phyloP scores from a whole-genome alignment of 352 stramenopile species.

The Pythium plurisporium region DNA sequence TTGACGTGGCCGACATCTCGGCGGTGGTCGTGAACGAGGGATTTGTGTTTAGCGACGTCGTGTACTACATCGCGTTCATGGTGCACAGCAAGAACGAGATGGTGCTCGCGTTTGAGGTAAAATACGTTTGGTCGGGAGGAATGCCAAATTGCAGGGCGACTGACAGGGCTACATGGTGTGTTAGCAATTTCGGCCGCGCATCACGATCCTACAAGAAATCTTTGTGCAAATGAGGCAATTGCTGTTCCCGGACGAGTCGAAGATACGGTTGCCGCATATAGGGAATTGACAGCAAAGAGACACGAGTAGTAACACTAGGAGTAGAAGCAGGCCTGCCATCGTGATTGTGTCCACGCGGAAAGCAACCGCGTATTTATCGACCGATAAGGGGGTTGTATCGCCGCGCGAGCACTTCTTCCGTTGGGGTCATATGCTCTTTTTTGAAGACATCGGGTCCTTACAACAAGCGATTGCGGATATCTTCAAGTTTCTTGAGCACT shows the following conservation, averaged over 20 bases:
- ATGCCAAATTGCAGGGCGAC: neutral
- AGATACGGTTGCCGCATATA: slow-evolving; percentile 44
- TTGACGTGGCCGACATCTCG: slow-evolving; percentile 42
- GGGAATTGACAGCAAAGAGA: neutral
- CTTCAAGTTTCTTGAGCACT: slow-evolving; percentile 98
- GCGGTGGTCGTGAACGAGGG: slow-evolving; percentile 80
- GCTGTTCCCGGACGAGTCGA: slow-evolving; percentile 46
- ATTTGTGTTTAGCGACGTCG: slow-evolving; percentile 72
- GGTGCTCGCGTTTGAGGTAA: slow-evolving; percentile 75
- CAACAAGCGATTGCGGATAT: slow-evolving; percentile 95
- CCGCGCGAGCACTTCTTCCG: neutral
- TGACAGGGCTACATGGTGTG: neutral
- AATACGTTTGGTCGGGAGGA: neutral
- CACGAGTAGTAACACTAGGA: neutral
- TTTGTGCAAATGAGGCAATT: slow-evolving; percentile 48
- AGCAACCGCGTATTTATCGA: slow-evolving; percentile 10
- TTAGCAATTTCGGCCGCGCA: slow-evolving; percentile 65
- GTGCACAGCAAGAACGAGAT: slow-evolving; percentile 59
- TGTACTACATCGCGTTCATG: slow-evolving; percentile 82
- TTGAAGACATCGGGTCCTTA: slow-evolving; percentile 40
- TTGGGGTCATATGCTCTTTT: neutral
- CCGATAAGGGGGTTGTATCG: neutral
- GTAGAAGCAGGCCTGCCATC: neutral
- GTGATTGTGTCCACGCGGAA: neutral
- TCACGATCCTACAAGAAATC: slow-evolving; percentile 67